Conservation (phyloP, 2,329 filamentous ascomycete species). For the Clonostachys chloroleuca region DNA sequence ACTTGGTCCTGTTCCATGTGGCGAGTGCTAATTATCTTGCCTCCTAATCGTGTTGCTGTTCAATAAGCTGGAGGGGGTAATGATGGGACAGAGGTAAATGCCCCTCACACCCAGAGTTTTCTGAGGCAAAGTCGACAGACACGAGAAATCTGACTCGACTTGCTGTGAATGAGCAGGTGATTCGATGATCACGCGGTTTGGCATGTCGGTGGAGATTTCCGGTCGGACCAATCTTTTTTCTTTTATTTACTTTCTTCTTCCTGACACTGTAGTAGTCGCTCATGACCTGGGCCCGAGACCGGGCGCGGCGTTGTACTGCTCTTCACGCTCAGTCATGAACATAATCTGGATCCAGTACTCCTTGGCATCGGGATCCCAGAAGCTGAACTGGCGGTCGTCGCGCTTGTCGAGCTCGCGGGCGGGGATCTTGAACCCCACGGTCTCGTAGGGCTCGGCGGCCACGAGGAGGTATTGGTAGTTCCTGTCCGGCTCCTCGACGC, state of each 20-base stretch:
- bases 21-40: no score
- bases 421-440: slow-evolving; percentile 92
- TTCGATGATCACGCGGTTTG: no score
- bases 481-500: slow-evolving; percentile 90
- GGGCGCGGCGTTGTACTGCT: slow-evolving; percentile 70
- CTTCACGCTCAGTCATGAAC: slow-evolving; percentile 97
- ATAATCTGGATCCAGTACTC: slow-evolving; percentile 98
- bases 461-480: slow-evolving; percentile 92
- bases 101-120: no score
- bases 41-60: no score
- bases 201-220: no score
- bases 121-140: no score
- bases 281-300: slow-evolving; percentile 48
- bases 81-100: no score
- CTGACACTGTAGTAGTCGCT: slow-evolving; percentile 5
- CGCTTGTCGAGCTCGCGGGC: slow-evolving; percentile 87
- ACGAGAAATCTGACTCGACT: no score
- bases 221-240: no score
- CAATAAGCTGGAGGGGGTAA: no score
- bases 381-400: slow-evolving; percentile 85
- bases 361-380: slow-evolving; percentile 93
- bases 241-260: background rate
- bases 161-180: no score
- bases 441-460: slow-evolving; percentile 97
- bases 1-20: no score